These are phyloP conservation scores for Eucalyptus virginea DNA, from an alignment of 345 rosid species.

Conservation along the genomic window DNA sequence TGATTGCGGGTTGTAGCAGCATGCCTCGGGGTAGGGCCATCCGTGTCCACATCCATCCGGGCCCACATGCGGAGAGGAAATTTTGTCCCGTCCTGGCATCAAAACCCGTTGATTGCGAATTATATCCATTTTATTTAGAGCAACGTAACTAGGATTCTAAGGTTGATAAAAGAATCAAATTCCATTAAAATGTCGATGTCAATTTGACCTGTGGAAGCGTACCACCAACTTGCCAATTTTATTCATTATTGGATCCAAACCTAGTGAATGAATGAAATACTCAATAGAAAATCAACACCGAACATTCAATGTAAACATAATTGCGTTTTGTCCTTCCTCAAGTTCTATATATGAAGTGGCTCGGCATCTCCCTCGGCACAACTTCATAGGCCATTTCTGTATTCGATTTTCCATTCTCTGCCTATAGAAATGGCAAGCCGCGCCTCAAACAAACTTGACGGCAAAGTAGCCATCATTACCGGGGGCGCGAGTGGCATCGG, in stretches of 20 bases:
- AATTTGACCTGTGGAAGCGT: neutral
- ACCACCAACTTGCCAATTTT: neutral
- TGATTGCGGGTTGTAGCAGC: neutral
- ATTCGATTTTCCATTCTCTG: neutral
- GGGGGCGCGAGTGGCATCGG: conserved; percentile 10
- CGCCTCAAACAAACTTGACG: neutral
- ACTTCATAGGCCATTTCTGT: neutral
- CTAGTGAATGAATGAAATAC: neutral
- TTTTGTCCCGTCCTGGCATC: neutral
- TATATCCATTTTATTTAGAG: neutral
- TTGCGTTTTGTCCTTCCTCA: neutral
- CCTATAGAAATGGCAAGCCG: neutral
- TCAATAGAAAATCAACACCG: neutral
- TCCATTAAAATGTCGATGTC: fast-evolving
- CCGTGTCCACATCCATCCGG: neutral
- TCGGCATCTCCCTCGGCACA: neutral
- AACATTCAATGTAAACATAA: neutral
- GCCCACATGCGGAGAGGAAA: neutral
- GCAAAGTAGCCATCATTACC: conserved; percentile 10
- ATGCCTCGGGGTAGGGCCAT: neutral
- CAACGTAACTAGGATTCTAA: neutral
- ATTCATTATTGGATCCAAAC: neutral
- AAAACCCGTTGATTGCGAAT: neutral
- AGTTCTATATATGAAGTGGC: neutral
- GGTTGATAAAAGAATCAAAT: too few relatives aligned